Conservation (phyloP, 129 eudicot species). For the Arctium minus region DNA sequence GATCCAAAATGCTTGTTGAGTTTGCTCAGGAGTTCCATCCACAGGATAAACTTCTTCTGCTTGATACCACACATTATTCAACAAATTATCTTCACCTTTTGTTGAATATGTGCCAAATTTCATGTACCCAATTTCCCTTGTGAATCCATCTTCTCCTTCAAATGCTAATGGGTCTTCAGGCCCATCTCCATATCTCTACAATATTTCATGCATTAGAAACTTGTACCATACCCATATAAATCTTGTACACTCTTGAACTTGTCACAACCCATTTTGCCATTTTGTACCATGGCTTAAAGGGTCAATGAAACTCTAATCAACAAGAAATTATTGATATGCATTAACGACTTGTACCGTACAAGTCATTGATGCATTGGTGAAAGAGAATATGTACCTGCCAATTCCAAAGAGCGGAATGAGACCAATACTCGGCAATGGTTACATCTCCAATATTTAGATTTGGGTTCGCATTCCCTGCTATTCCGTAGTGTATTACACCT, state of each 20-base stretch:
- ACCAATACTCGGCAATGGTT: constrained; percentile 57
- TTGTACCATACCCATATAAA: background rate
- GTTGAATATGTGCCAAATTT: constrained; percentile 40
- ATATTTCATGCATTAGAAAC: background rate
- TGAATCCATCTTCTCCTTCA: constrained; percentile 63
- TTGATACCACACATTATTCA: constrained; percentile 66
- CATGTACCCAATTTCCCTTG: constrained; percentile 53
- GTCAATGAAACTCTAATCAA: background rate
- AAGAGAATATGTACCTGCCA: constrained; percentile 50
- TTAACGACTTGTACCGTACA: background rate
- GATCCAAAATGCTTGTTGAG: constrained; percentile 64
- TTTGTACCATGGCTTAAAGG: background rate
- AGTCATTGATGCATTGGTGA: background rate
- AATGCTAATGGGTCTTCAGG: constrained; percentile 49
- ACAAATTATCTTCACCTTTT: constrained; percentile 29
- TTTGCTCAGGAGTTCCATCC: constrained; percentile 52
- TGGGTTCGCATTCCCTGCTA: constrained; percentile 73
- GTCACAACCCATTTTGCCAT: background rate
- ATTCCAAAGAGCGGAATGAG: constrained; percentile 57
- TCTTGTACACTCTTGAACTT: background rate
- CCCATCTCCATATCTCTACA: constrained; percentile 64
- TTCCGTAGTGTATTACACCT: constrained; percentile 70
- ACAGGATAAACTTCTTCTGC: constrained; percentile 65
- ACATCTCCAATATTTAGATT: constrained; percentile 57
- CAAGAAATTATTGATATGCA: background rate